A percentile compares a stretch with the other conserved stretches of the same genome.
phyloP scores from a whole-genome alignment of 2,329 filamentous ascomycete species.

The Knufia fluminis region DNA sequence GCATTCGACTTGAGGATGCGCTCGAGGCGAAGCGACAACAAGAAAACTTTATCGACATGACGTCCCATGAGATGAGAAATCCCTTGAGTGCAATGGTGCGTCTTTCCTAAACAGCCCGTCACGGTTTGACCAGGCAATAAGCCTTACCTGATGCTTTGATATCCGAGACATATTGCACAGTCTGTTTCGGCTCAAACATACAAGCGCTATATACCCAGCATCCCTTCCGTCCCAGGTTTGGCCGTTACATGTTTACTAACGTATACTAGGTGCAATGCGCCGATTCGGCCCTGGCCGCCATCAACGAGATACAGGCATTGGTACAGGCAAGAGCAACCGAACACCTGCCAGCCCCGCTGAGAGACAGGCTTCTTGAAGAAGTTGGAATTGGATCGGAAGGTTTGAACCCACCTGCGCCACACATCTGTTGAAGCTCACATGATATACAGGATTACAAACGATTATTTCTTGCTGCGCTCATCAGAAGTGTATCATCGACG shows the following conservation, averaged over 20 bases:
- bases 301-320: constrained; percentile 41
- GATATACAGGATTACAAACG: too few relatives aligned
- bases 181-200: too few relatives aligned
- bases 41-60: constrained; percentile 48
- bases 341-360: background rate
- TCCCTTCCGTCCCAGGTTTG: too few relatives aligned
- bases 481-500: constrained; percentile 66
- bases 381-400: background rate
- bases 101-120: constrained; percentile 30
- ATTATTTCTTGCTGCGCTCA: constrained; percentile 35
- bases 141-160: too few relatives aligned
- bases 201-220: too few relatives aligned
- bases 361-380: background rate
- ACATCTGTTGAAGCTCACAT: too few relatives aligned
- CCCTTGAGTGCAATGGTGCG: constrained; percentile 48
- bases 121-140: too few relatives aligned
- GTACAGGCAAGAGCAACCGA: background rate
- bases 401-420: too few relatives aligned
- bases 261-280: too few relatives aligned
- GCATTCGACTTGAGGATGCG: constrained; percentile 65
- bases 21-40: constrained; percentile 68
- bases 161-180: too few relatives aligned
- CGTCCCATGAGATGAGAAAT: constrained; percentile 46
- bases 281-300: too few relatives aligned
- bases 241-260: too few relatives aligned